Evolutionary conservation across 2,329 filamentous ascomycete genomes (phyloP).

Genomic region (Cladosporium austrohemisphaericum): DNA sequence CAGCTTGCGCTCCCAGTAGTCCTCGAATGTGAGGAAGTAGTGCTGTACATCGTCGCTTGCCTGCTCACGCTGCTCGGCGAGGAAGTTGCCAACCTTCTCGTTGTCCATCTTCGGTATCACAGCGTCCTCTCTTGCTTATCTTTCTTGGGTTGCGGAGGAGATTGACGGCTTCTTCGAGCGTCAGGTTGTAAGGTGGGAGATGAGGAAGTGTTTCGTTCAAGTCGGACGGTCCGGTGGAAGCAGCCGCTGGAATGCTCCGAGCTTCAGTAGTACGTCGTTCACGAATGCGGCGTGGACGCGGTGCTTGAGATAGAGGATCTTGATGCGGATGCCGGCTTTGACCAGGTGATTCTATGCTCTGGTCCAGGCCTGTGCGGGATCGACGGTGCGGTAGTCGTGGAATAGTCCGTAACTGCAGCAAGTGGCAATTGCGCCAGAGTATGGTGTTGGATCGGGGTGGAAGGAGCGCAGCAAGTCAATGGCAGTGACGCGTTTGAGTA

Average conservation of each 20-base stretch:
- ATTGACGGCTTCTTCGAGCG: neutral
- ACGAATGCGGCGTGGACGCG: neutral
- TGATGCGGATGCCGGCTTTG: neutral
- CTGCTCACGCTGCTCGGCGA: constrained; percentile 81
- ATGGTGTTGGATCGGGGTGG: neutral
- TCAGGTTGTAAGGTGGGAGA: neutral
- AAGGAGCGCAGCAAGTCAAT: neutral
- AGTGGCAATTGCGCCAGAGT: neutral
- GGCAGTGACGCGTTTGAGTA: neutral
- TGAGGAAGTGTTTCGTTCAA: neutral
- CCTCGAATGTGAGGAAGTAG: constrained; percentile 87
- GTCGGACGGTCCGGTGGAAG: neutral
- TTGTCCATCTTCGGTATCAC: constrained; percentile 62
- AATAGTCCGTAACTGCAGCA: neutral
- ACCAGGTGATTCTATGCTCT: neutral
- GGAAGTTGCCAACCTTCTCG: constrained; percentile 87
- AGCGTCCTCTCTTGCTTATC: neutral
- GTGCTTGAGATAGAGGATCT: neutral
- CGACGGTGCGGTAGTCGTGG: neutral
- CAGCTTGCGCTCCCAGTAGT: constrained; percentile 96
- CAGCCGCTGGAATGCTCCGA: neutral
- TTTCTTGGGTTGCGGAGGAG: neutral
- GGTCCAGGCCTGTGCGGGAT: constrained; percentile 1
- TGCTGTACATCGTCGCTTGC: constrained; percentile 84
- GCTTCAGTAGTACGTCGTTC: neutral